Conservation (phyloP, 2,329 filamentous ascomycete species). For the Leptodontidium sp. region DNA sequence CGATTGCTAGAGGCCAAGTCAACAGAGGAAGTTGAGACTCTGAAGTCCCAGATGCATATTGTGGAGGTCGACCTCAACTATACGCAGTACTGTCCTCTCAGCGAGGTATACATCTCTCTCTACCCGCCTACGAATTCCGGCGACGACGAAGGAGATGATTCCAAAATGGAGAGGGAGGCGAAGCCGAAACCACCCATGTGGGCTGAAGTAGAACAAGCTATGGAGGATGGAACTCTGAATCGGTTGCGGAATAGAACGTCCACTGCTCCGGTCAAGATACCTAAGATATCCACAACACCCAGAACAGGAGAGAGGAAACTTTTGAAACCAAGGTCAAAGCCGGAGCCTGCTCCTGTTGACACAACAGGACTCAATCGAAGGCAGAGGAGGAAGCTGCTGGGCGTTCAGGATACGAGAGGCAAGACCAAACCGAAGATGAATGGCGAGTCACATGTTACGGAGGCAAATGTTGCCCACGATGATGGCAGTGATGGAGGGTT, state of each 20-base stretch:
- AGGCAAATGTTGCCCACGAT: slow-evolving; percentile 46
- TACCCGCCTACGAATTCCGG: slow-evolving; percentile 58
- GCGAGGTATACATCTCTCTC: slow-evolving; percentile 73
- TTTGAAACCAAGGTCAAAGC: slow-evolving; percentile 34
- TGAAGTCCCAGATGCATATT: slow-evolving; percentile 68
- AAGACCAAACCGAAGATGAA: slow-evolving; percentile 39
- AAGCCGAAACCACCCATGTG: slow-evolving; percentile 65
- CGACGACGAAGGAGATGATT: slow-evolving; percentile 43
- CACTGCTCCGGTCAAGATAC: slow-evolving; percentile 20
- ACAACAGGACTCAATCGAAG: slow-evolving; percentile 44
- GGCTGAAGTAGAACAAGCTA: slow-evolving; percentile 70
- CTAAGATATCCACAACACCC: slow-evolving; percentile 28
- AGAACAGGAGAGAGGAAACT: slow-evolving; percentile 33
- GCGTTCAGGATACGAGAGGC: slow-evolving; percentile 29
- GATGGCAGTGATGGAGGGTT: slow-evolving; percentile 65
- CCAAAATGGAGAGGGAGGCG: slow-evolving; percentile 20
- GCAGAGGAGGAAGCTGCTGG: slow-evolving; percentile 42
- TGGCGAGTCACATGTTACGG: slow-evolving; percentile 30
- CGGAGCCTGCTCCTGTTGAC: slow-evolving; percentile 36
- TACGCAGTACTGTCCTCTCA: slow-evolving; percentile 74
- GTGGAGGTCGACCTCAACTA: slow-evolving; percentile 81
- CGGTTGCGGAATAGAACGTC: slow-evolving; percentile 41
- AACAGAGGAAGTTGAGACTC: slow-evolving; percentile 57
- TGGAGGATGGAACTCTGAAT: slow-evolving; percentile 58
- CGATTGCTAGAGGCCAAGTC: slow-evolving; percentile 61